phyloP scores from a whole-genome alignment of 176 grass and related monocot genomes.

The Elaeis guineensis region DNA sequence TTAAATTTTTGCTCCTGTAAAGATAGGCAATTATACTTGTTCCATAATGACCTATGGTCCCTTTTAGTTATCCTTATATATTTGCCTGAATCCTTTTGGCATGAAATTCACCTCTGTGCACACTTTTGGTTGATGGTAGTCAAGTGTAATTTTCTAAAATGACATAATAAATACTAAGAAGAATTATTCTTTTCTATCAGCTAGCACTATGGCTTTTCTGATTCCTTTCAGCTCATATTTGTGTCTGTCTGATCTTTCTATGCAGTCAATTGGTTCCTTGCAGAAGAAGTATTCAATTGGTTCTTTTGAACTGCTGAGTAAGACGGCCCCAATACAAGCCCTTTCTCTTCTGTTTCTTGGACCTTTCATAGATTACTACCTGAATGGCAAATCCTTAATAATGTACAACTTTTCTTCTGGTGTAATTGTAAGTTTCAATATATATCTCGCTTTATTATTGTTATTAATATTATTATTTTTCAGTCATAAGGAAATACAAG shows the following conservation, averaged over 20 bases:
- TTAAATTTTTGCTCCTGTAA: too few species aligned
- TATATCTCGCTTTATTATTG: background rate
- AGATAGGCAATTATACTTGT: too few species aligned
- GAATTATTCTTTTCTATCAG: too few species aligned
- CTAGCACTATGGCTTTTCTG: background rate
- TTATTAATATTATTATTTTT: background rate
- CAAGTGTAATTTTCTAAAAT: too few species aligned
- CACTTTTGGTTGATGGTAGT: too few species aligned
- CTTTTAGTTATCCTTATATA: too few species aligned
- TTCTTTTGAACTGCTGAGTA: constrained; percentile 45
- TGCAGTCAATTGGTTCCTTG: constrained; percentile 40
- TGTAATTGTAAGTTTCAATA: constrained; percentile 29
- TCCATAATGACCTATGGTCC: too few species aligned
- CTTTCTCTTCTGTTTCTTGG: constrained; percentile 31
- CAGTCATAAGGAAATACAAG: background rate
- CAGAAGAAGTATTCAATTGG: constrained; percentile 55
- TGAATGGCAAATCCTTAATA: constrained; percentile 33
- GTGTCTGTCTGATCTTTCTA: background rate
- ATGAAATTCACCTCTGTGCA: too few species aligned
- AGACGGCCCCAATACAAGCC: constrained; percentile 43
- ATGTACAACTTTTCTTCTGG: constrained; percentile 28
- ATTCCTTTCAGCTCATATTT: background rate
- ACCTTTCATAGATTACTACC: constrained; percentile 31
- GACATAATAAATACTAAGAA: too few species aligned
- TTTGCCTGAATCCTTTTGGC: too few species aligned